Percentiles rank a stretch among this genome's conserved stretches.
These are phyloP conservation scores for Ustilago nuda DNA, from an alignment of 1,284 basidiomycete species.

Conservation along the genomic window DNA sequence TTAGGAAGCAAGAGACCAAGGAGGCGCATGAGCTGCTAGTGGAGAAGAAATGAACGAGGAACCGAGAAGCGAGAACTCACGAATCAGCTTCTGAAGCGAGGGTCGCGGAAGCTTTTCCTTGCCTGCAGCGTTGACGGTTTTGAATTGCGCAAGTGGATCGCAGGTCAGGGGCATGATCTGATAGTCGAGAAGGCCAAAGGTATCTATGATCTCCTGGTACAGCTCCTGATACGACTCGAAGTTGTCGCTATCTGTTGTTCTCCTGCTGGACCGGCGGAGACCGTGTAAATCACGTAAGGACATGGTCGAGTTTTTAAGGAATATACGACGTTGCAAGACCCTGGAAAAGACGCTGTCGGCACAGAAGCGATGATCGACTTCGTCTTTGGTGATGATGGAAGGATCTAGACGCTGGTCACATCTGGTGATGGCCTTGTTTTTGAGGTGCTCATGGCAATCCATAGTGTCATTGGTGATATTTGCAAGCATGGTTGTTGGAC, in stretches of 20 bases:
- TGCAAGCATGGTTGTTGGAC: not conserved
- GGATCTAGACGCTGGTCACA: slow-evolving; percentile 27
- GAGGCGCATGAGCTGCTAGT: not conserved
- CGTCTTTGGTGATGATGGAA: slow-evolving; percentile 15
- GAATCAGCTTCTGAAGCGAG: slow-evolving; percentile 18
- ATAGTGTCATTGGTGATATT: not conserved
- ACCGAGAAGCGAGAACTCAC: not conserved
- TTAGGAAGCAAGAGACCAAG: not conserved
- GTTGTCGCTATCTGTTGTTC: slow-evolving; percentile 6
- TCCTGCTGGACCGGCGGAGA: slow-evolving; percentile 1
- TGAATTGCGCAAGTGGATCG: slow-evolving; percentile 30
- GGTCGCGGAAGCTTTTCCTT: slow-evolving; percentile 31
- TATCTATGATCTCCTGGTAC: slow-evolving; percentile 14
- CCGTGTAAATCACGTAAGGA: not conserved
- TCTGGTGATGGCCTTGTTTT: slow-evolving; percentile 9
- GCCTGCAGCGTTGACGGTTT: slow-evolving; percentile 24
- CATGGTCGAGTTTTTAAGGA: slow-evolving; percentile 12
- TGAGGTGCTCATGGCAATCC: not conserved
- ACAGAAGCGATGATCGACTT: slow-evolving; percentile 29
- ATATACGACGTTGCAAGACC: slow-evolving; percentile 15
- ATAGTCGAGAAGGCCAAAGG: slow-evolving; percentile 37
- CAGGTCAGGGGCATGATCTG: slow-evolving; percentile 19
- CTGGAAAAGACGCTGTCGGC: slow-evolving; percentile 18
- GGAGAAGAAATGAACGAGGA: not conserved
- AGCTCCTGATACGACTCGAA: not conserved